Evolutionary conservation across 306 rosid genomes (phyloP).

Genomic region (Cucurbita moschata): DNA sequence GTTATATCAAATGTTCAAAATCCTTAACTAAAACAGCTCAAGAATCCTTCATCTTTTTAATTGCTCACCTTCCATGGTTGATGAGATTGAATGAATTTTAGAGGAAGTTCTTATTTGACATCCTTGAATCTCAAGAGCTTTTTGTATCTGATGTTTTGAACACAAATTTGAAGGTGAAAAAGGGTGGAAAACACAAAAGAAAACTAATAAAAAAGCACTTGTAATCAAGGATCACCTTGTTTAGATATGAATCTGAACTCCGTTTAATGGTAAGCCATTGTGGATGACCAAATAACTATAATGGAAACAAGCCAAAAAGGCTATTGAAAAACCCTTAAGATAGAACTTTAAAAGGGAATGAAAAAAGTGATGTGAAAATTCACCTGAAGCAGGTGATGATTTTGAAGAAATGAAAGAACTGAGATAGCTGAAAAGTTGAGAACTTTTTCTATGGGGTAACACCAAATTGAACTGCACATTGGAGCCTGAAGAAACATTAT

Average conservation of each 20-base stretch:
- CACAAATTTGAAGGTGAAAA: too few species aligned
- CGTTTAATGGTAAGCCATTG: constrained; percentile 79
- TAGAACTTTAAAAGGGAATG: too few species aligned
- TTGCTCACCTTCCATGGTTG: constrained; percentile 39
- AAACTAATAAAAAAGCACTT: too few species aligned
- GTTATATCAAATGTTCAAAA: not conserved
- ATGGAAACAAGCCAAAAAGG: too few species aligned
- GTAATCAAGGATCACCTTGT: constrained; percentile 14
- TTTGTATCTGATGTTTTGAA: constrained; percentile 35
- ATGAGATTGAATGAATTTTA: constrained; percentile 37
- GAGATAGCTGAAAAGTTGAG: constrained; percentile 75
- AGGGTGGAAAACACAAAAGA: too few species aligned
- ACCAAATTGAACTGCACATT: constrained; percentile 85
- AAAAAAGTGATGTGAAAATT: too few species aligned
- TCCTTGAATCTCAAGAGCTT: constrained; percentile 45
- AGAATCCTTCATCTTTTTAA: not conserved
- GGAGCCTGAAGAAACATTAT: constrained; percentile 36
- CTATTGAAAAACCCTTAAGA: too few species aligned
- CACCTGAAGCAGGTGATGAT: constrained; percentile 82
- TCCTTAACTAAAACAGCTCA: too few species aligned
- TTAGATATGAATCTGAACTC: constrained; percentile 61
- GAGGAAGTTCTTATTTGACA: constrained; percentile 35
- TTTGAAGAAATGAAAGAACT: constrained; percentile 69
- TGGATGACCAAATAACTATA: constrained; percentile 76
- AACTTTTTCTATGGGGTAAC: constrained; percentile 63